phyloP scores from a whole-genome alignment of 169 alveolate genomes.

The Plasmodium sp. region DNA sequence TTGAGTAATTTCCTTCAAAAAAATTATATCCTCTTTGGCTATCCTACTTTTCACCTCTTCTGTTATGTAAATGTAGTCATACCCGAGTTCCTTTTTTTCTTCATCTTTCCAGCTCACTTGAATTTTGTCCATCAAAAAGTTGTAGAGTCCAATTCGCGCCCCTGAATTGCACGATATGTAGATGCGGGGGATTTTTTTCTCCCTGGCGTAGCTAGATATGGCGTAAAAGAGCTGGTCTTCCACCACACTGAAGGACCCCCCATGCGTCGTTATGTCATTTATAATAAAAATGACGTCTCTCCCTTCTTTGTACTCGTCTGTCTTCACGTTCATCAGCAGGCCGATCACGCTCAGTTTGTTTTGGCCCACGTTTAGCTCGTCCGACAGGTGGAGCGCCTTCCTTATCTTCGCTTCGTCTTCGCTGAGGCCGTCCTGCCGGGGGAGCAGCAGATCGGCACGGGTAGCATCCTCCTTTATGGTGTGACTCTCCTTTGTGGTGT shows the following conservation, averaged over 20 bases:
- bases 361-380: constrained; percentile 32
- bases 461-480: too few species aligned
- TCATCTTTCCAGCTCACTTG: constrained; percentile 83
- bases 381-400: constrained; percentile 21
- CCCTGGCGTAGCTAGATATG: constrained; percentile 87
- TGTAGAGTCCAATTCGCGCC: constrained; percentile 88
- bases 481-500: neutral
- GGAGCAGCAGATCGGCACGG: neutral
- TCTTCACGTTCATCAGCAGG: constrained; percentile 41
- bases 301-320: constrained; percentile 86
- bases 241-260: constrained; percentile 76
- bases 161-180: constrained; percentile 89
- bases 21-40: constrained; percentile 77
- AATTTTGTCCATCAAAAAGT: constrained; percentile 79
- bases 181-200: constrained; percentile 85
- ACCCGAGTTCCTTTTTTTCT: constrained; percentile 83
- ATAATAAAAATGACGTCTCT: constrained; percentile 86
- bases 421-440: constrained; percentile 19
- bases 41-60: constrained; percentile 77
- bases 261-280: constrained; percentile 84
- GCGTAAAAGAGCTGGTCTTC: constrained; percentile 83
- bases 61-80: constrained; percentile 83
- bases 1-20: constrained; percentile 77
- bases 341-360: constrained; percentile 69
- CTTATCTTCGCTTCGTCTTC: constrained; percentile 19